Percentiles rank a stretch among this genome's conserved stretches.
phyloP scores from a whole-genome alignment of 192 early-diverging fungal species.

The Dispira simplex region DNA sequence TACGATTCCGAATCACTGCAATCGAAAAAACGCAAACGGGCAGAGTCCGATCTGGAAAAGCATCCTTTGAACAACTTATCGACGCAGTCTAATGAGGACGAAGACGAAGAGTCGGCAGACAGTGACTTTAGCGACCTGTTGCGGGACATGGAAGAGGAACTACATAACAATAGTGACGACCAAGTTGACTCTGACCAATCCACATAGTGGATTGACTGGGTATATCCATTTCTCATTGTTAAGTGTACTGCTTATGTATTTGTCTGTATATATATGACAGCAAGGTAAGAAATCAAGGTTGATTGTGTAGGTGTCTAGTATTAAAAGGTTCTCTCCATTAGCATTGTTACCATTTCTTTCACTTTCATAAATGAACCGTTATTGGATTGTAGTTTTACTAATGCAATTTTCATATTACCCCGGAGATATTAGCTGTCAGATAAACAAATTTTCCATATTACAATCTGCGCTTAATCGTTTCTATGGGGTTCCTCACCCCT shows the following conservation, averaged over 20 bases:
- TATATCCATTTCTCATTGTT: neutral
- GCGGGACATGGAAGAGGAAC: conserved; percentile 30
- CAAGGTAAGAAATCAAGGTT: neutral
- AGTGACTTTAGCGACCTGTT: conserved; percentile 31
- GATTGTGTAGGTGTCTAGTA: neutral
- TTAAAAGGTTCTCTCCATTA: neutral
- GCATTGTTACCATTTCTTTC: no score
- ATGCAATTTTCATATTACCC: no score
- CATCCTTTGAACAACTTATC: neutral
- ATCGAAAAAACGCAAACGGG: neutral
- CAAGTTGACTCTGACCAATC: neutral
- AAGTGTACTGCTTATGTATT: neutral
- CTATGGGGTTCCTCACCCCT: no score
- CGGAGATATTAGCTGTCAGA: no score
- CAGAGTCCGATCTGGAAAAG: neutral
- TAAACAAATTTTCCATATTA: no score
- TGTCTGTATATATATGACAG: neutral
- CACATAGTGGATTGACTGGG: neutral
- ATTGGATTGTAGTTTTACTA: no score
- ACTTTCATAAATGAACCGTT: no score
- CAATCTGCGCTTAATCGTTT: no score
- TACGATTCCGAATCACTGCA: conserved; percentile 13
- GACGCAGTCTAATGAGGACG: conserved; percentile 10
- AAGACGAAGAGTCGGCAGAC: conserved; percentile 13
- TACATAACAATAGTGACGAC: conserved; percentile 14